A percentile compares a stretch with the other conserved stretches of the same genome.
phyloP scores from a whole-genome alignment of 192 early-diverging fungal species.

The Linnemannia schmuckeri region DNA sequence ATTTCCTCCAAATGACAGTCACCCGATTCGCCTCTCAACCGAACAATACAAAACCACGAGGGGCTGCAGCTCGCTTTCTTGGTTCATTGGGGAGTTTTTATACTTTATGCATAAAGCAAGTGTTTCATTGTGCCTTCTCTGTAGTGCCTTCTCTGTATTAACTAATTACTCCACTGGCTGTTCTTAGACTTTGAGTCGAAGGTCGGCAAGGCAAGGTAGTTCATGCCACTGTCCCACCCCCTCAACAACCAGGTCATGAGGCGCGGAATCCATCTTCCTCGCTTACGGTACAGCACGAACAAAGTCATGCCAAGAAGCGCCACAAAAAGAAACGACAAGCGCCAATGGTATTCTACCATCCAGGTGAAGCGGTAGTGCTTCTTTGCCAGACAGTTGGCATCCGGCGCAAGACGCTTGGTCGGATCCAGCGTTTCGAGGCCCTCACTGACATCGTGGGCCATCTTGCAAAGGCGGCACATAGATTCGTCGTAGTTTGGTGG shows the following conservation, averaged over 20 bases:
- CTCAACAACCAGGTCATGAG: not conserved
- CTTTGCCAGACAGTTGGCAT: not conserved
- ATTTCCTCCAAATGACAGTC: too few species aligned
- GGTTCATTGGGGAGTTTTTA: too few species aligned
- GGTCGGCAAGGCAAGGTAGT: not conserved
- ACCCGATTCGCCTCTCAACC: too few species aligned
- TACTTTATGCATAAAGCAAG: too few species aligned
- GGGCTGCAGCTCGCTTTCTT: too few species aligned
- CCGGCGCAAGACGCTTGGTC: not conserved
- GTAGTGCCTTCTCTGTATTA: too few species aligned
- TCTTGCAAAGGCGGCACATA: constrained; percentile 8
- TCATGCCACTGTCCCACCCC: constrained; percentile 1
- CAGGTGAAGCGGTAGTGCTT: not conserved
- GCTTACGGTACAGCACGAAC: constrained; percentile 6
- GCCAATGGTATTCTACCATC: constrained; percentile 11
- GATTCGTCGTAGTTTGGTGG: not conserved
- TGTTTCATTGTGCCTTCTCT: too few species aligned
- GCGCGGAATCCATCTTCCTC: not conserved
- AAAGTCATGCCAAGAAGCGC: not conserved
- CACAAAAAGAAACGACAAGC: not conserved
- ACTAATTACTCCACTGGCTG: too few species aligned
- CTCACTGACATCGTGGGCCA: not conserved
- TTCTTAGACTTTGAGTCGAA: too few species aligned
- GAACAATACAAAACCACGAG: too few species aligned
- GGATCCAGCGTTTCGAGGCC: constrained; percentile 6